Percentiles rank a stretch among this genome's conserved stretches.
These are phyloP conservation scores for Pseudogymnoascus sp. DNA, from an alignment of 2,329 filamentous ascomycete species.

Conservation along the genomic window DNA sequence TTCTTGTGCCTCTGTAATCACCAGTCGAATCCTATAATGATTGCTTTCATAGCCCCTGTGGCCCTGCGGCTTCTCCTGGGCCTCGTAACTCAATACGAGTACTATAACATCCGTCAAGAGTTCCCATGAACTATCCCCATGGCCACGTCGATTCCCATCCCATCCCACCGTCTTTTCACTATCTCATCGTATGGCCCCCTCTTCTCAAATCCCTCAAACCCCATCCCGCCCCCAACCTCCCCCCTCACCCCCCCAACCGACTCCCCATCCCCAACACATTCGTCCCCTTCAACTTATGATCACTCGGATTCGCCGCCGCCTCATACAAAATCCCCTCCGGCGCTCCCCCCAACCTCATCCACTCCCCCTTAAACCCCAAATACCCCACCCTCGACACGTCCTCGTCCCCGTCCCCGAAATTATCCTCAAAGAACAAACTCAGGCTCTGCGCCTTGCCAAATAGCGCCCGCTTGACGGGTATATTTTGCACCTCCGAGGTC, in stretches of 20 bases:
- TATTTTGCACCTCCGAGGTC: constrained; percentile 75
- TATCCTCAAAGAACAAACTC: constrained; percentile 84
- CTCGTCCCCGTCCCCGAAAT: constrained; percentile 73
- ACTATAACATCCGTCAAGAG: not conserved
- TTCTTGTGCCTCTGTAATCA: not conserved
- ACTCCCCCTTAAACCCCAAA: constrained; percentile 89
- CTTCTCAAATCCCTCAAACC: not conserved
- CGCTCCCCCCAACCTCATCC: constrained; percentile 76
- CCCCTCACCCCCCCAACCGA: constrained; percentile 32
- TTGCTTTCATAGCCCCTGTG: not conserved
- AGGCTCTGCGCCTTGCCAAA: constrained; percentile 82
- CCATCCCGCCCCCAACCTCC: not conserved
- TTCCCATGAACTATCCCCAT: not conserved
- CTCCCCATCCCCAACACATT: constrained; percentile 47
- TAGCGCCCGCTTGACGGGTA: constrained; percentile 76
- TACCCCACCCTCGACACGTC: constrained; percentile 74
- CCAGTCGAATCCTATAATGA: not conserved
- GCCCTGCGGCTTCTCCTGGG: not conserved
- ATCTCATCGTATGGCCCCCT: not conserved
- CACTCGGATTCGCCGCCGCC: constrained; percentile 80
- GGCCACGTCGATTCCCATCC: not conserved
- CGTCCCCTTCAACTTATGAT: constrained; percentile 65
- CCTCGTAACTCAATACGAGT: not conserved
- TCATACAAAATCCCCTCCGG: constrained; percentile 87
- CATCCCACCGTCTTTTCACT: not conserved